Conservation (phyloP, 208 protist genomes). For the Entamoeba dispar region DNA sequence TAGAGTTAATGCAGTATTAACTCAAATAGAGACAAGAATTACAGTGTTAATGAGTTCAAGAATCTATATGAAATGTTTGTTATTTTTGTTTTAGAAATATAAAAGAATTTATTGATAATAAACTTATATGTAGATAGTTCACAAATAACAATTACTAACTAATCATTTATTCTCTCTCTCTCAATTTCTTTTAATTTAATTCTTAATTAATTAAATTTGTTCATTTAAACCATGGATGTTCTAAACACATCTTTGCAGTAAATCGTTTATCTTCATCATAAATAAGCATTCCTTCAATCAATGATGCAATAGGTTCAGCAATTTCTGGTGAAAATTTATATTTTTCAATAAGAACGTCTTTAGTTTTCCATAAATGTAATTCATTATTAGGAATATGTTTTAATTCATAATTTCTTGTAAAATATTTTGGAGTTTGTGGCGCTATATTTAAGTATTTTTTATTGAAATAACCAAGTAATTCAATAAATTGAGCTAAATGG, state of each 20-base stretch:
- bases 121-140: too few species aligned
- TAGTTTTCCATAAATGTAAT: not conserved
- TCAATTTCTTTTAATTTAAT: too few species aligned
- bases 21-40: not conserved
- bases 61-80: not conserved
- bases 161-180: too few species aligned
- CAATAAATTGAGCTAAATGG: constrained; percentile 1
- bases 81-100: not conserved
- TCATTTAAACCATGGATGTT: constrained; percentile 5
- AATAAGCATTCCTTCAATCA: constrained; percentile 3
- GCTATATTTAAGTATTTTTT: not conserved
- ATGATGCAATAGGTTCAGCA: not conserved
- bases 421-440: not conserved
- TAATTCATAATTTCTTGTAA: not conserved
- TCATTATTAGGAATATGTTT: not conserved
- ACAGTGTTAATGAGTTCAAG: not conserved
- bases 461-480: not conserved
- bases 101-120: too few species aligned
- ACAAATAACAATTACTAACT: too few species aligned
- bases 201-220: too few species aligned
- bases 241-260: not conserved
- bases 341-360: not conserved
- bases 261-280: not conserved
- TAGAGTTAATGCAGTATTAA: not conserved
- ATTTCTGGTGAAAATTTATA: not conserved